Percentiles rank a stretch among this genome's conserved stretches.
phyloP scores from a whole-genome alignment of 1,139 yeast genomes.

The Sugiyamaella neomexicana region DNA sequence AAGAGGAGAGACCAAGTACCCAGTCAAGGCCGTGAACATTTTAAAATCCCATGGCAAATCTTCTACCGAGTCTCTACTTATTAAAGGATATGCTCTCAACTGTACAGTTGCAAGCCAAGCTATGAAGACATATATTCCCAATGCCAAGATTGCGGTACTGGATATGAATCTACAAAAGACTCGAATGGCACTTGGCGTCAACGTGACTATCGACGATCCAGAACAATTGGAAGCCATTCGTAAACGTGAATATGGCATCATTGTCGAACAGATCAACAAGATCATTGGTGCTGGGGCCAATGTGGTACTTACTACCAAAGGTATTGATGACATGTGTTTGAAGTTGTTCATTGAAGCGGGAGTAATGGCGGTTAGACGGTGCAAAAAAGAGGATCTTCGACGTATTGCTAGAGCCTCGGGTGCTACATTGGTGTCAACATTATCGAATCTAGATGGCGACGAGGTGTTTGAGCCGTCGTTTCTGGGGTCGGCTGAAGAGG shows the following conservation, averaged over 20 bases:
- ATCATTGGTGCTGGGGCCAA: constrained; percentile 93
- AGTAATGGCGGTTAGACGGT: constrained; percentile 97
- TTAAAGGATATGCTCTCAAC: constrained; percentile 93
- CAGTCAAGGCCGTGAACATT: constrained; percentile 95
- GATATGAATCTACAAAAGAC: constrained; percentile 96
- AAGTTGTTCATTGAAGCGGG: constrained; percentile 95
- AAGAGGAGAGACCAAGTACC: constrained; percentile 88
- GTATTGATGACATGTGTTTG: constrained; percentile 94
- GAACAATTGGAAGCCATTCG: constrained; percentile 95
- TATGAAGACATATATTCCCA: constrained; percentile 72
- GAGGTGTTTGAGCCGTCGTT: constrained; percentile 89
- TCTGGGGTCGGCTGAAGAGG: constrained; percentile 91
- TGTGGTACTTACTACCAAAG: constrained; percentile 94
- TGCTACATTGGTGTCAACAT: constrained; percentile 81
- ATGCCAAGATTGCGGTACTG: constrained; percentile 87
- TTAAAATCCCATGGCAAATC: constrained; percentile 97
- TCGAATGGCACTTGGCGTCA: constrained; percentile 98
- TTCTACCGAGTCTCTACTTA: constrained; percentile 77
- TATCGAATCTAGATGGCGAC: constrained; percentile 96
- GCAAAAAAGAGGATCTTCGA: constrained; percentile 94
- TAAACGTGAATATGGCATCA: constrained; percentile 89
- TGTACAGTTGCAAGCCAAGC: constrained; percentile 98
- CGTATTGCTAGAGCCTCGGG: constrained; percentile 99
- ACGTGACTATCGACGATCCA: constrained; percentile 95
- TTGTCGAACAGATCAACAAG: constrained; percentile 82